Evolutionary conservation across 148 eudicot species (phyloP).

Genomic region (Linanthus parryae): DNA sequence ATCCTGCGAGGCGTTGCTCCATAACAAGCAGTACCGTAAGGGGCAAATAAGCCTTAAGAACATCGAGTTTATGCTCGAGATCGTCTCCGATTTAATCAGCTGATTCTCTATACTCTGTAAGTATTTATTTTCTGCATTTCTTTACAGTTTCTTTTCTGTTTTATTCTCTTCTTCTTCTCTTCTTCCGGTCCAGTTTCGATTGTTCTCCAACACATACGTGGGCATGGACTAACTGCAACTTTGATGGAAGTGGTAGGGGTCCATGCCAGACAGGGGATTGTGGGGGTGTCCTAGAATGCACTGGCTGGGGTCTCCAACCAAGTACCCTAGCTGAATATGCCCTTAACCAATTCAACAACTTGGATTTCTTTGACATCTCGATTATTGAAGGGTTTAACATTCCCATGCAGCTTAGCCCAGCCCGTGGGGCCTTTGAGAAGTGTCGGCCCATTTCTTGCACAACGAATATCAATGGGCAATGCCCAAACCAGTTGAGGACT

Average conservation of each 20-base stretch:
- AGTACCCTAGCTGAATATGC: constrained; percentile 10
- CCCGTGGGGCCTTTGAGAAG: constrained; percentile 24
- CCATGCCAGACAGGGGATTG: constrained; percentile 19
- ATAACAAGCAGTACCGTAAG: too few relatives aligned
- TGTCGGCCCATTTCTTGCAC: constrained; percentile 14
- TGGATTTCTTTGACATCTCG: constrained; percentile 42
- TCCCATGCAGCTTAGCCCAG: constrained; percentile 28
- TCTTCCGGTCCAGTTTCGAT: too few relatives aligned
- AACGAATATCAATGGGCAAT: constrained; percentile 20
- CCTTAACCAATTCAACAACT: constrained; percentile 4
- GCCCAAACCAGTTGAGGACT: constrained; percentile 25
- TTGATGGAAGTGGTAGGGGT: constrained; percentile 13
- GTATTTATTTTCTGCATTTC: too few relatives aligned
- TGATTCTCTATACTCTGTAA: too few relatives aligned
- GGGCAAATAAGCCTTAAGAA: too few relatives aligned
- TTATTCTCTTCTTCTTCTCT: too few relatives aligned
- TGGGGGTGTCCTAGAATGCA: constrained; percentile 9
- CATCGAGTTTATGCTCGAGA: too few relatives aligned
- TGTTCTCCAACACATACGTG: too few relatives aligned
- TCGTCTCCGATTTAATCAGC: too few relatives aligned
- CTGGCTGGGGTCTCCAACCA: constrained; percentile 3
- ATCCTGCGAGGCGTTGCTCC: too few relatives aligned
- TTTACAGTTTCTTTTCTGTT: too few relatives aligned
- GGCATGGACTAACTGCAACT: constrained; percentile 20
- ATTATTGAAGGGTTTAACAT: constrained; percentile 45